Conservation (phyloP, 2,329 filamentous ascomycete species). For the Colletotrichum tanaceti region DNA sequence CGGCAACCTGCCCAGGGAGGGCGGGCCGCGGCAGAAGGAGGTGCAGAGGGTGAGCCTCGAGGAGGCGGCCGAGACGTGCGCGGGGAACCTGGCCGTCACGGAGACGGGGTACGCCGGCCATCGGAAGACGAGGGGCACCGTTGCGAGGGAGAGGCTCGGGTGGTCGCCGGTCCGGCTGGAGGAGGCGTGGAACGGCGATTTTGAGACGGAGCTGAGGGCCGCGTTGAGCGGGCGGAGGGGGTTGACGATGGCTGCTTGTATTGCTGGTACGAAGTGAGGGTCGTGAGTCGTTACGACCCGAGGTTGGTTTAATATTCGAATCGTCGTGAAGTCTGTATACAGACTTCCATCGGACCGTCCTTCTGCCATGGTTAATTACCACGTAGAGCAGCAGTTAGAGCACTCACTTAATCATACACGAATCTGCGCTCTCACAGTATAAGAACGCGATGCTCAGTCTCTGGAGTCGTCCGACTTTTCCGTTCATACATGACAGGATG, state of each 20-base stretch:
- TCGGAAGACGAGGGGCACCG: constrained; percentile 18
- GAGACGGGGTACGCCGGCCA: constrained; percentile 35
- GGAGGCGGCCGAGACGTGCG: constrained; percentile 36
- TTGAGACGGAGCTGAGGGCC: constrained; percentile 30
- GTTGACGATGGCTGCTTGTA: constrained; percentile 13
- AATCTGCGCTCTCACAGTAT: too few relatives aligned
- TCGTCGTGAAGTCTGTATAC: too few relatives aligned
- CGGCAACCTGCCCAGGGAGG: constrained; percentile 31
- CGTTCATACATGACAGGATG: too few relatives aligned
- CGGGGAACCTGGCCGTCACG: constrained; percentile 32
- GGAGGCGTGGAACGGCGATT: constrained; percentile 30
- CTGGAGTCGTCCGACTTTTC: too few relatives aligned
- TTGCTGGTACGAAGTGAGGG: constrained; percentile 23
- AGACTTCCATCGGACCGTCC: too few relatives aligned
- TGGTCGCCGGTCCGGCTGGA: constrained; percentile 7
- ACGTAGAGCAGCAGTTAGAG: too few relatives aligned
- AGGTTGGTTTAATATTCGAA: too few relatives aligned
- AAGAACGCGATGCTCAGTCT: too few relatives aligned
- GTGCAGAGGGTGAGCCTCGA: constrained; percentile 21
- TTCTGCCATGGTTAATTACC: too few relatives aligned
- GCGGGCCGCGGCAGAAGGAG: constrained; percentile 23
- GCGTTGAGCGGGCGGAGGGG: constrained; percentile 16
- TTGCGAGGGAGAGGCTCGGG: constrained; percentile 12
- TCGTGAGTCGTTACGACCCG: too few relatives aligned
- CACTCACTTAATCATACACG: too few relatives aligned